Conservation (phyloP, 208 protist genomes). For the Angomonas ambiguus region DNA sequence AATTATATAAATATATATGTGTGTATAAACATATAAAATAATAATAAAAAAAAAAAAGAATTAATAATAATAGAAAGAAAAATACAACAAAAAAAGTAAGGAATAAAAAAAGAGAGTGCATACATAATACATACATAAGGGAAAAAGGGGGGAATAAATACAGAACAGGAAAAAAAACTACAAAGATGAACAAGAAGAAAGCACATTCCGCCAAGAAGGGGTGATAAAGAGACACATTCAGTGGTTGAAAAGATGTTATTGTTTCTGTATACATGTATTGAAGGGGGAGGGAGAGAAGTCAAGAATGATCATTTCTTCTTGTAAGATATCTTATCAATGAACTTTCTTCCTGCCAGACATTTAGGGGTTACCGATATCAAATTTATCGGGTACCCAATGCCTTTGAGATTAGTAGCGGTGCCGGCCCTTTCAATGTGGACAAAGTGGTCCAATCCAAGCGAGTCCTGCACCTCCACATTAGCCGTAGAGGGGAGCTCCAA, state of each 20-base stretch:
- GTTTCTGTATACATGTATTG: background rate
- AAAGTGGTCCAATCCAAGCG: slow-evolving; percentile 52
- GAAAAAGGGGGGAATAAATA: background rate
- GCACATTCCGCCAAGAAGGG: too few species aligned
- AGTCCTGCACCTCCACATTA: slow-evolving; percentile 21
- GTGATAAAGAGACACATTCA: too few species aligned
- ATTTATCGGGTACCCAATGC: slow-evolving; percentile 43
- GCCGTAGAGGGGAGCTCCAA: slow-evolving; percentile 33
- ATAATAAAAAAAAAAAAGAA: slow-evolving; percentile 8
- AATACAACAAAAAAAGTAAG: slow-evolving; percentile 10
- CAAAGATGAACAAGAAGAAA: too few species aligned
- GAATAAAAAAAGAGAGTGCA: background rate
- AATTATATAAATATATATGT: too few species aligned
- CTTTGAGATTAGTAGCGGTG: slow-evolving; percentile 36
- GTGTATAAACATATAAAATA: background rate
- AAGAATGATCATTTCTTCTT: background rate
- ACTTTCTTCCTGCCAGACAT: slow-evolving; percentile 39
- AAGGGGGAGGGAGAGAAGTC: slow-evolving; percentile 2
- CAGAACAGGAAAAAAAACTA: slow-evolving; percentile 5
- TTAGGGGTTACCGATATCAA: slow-evolving; percentile 56
- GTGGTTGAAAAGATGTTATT: too few species aligned
- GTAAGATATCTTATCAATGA: slow-evolving; percentile 33
- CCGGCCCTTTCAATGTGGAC: slow-evolving; percentile 49
- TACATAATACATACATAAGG: background rate
- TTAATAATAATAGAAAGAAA: background rate